phyloP scores from a whole-genome alignment of 495 filamentous ascomycete species.

The Penicillium argentinense region DNA sequence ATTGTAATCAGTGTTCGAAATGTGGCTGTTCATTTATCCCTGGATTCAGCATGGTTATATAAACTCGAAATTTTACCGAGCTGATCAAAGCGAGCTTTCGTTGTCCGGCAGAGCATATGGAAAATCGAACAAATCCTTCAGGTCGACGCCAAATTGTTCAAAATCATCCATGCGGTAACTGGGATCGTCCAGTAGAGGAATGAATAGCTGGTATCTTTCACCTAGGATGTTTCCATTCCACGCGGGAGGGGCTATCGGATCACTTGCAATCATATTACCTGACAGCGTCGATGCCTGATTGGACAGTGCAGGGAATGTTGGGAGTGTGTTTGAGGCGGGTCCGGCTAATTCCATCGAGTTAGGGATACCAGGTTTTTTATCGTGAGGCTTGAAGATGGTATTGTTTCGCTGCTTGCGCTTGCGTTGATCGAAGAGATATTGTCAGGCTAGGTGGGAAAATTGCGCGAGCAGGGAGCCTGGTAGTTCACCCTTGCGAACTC shows the following conservation, averaged over 20 bases:
- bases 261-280: too few species aligned
- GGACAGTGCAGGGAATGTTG: too few species aligned
- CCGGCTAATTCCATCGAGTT: too few species aligned
- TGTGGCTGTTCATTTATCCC: too few species aligned
- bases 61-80: too few species aligned
- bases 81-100: too few species aligned
- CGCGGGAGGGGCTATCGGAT: neutral
- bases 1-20: too few species aligned
- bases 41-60: too few species aligned
- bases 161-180: constrained; percentile 1
- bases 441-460: constrained; percentile 32
- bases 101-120: too few species aligned
- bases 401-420: neutral
- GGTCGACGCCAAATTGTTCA: neutral
- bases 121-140: constrained; percentile 4
- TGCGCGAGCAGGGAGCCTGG: constrained; percentile 32
- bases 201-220: neutral
- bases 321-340: neutral
- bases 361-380: neutral
- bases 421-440: constrained; percentile 20
- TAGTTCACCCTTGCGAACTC: constrained; percentile 31
- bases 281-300: too few species aligned
- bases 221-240: neutral
- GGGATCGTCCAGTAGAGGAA: constrained; percentile 5
- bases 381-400: neutral